phyloP scores from a whole-genome alignment of 345 rosid genomes.

The Euphorbia lathyris region DNA sequence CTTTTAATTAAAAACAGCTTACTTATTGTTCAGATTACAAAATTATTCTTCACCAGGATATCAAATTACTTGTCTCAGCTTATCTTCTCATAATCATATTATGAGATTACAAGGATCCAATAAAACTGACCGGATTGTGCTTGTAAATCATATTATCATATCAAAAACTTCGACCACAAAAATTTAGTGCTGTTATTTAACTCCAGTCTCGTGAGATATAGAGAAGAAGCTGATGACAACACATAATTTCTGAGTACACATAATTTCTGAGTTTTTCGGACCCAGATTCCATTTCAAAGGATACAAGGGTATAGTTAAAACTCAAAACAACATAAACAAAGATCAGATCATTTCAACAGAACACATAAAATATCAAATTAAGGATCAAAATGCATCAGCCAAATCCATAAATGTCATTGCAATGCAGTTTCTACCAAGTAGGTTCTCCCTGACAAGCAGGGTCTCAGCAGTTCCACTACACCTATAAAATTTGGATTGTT shows the following conservation, averaged over 20 bases:
- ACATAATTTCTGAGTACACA: no score
- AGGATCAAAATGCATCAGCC: constrained; percentile 18
- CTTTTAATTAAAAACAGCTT: no score
- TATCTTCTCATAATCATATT: no score
- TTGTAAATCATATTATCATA: no score
- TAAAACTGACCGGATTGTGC: no score
- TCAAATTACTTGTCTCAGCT: no score
- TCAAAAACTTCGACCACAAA: no score
- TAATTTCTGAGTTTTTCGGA: constrained; percentile 57
- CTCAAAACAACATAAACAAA: constrained; percentile 20
- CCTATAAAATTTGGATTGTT: constrained; percentile 17
- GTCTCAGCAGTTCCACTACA: constrained; percentile 33
- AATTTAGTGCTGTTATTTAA: constrained; percentile 63
- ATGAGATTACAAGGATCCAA: no score
- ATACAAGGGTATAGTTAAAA: constrained; percentile 43
- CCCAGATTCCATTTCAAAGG: constrained; percentile 19
- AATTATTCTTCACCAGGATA: no score
- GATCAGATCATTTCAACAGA: background rate
- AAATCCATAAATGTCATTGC: constrained; percentile 19
- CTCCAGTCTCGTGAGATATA: constrained; percentile 41
- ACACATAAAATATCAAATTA: background rate
- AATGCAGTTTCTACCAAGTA: constrained; percentile 35
- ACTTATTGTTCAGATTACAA: no score
- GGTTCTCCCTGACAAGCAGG: constrained; percentile 38
- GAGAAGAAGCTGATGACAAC: constrained; percentile 80